These are phyloP conservation scores for Nannochloris sp. DNA, from an alignment of 139 green algal genomes.

Conservation along the genomic window DNA sequence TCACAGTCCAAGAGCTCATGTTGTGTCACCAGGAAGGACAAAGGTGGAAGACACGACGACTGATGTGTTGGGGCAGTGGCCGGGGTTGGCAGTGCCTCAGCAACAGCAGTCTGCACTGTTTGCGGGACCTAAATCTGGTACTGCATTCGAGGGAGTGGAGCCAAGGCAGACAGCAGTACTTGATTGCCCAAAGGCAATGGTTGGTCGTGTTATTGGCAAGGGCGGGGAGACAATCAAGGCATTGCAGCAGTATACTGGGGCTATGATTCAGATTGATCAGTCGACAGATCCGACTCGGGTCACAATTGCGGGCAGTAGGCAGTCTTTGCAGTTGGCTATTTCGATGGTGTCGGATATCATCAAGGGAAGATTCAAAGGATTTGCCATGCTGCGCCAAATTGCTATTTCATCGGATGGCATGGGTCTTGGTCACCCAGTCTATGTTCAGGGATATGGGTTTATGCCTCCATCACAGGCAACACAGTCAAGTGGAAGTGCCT, in stretches of 20 bases:
- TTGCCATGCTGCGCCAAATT: constrained; percentile 48
- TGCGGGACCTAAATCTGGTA: background rate
- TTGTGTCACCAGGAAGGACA: too few relatives aligned
- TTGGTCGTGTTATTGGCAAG: constrained; percentile 90
- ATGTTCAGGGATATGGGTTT: constrained; percentile 47
- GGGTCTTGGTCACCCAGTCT: constrained; percentile 25
- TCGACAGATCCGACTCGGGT: constrained; percentile 67
- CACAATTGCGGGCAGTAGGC: constrained; percentile 64
- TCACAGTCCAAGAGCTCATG: too few relatives aligned
- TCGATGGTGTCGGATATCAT: constrained; percentile 47
- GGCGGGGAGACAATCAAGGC: constrained; percentile 89
- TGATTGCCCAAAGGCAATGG: constrained; percentile 77
- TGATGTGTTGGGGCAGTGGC: constrained; percentile 3
- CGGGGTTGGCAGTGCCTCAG: constrained; percentile 15
- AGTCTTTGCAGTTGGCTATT: constrained; percentile 34
- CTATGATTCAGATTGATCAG: constrained; percentile 84
- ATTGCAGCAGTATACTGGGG: constrained; percentile 72
- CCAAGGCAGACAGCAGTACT: constrained; percentile 45
- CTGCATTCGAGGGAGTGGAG: background rate
- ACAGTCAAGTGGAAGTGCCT: constrained; percentile 1
- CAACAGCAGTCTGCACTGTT: background rate
- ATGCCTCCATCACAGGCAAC: constrained; percentile 39
- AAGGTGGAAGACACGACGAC: background rate
- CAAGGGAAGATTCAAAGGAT: constrained; percentile 51
- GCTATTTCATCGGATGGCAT: constrained; percentile 13